Percentiles rank a stretch among this genome's conserved stretches.
These are phyloP conservation scores for Eucalyptus camaldulensis DNA, from an alignment of 345 rosid species.

Conservation along the genomic window DNA sequence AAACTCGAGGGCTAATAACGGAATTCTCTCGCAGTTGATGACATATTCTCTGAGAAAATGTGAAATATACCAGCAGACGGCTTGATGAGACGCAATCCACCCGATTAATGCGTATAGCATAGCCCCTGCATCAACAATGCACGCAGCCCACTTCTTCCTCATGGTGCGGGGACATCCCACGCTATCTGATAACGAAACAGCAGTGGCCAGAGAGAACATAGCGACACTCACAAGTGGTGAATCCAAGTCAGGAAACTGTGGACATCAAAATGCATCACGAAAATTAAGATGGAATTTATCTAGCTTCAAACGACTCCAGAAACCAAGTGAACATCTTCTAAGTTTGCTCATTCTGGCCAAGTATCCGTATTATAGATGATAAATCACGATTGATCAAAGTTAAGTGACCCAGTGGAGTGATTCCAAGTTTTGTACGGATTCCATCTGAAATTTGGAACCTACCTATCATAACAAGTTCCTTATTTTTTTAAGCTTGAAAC, in stretches of 20 bases:
- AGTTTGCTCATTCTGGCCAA: neutral
- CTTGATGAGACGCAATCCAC: neutral
- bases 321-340: neutral
- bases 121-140: neutral
- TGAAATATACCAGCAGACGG: neutral
- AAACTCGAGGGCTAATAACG: neutral
- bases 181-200: neutral
- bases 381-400: neutral
- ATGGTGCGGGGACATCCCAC: neutral
- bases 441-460: too few relatives aligned
- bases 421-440: too few relatives aligned
- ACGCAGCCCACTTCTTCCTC: neutral
- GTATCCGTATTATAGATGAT: neutral
- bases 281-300: neutral
- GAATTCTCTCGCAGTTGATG: neutral
- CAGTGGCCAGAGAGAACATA: neutral
- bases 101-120: neutral
- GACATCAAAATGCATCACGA: neutral
- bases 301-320: neutral
- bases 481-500: too few relatives aligned
- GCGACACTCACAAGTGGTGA: neutral
- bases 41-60: neutral
- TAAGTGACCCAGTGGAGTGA: neutral
- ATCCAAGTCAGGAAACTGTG: neutral
- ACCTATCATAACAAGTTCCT: accelerated